phyloP scores from a whole-genome alignment of 2,329 filamentous ascomycete species.

The Penicillium sp. region DNA sequence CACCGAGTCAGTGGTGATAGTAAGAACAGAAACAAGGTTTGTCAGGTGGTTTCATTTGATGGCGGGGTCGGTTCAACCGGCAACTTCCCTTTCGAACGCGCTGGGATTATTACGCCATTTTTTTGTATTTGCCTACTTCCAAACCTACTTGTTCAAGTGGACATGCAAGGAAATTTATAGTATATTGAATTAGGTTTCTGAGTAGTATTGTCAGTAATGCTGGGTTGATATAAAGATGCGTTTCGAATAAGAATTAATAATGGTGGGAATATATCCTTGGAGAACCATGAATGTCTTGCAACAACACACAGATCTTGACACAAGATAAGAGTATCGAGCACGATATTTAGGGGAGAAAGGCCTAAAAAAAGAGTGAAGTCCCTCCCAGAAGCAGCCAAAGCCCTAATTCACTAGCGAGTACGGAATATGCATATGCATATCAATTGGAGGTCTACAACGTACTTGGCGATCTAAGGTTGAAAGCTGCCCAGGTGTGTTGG shows the following conservation, averaged over 20 bases:
- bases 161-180: background rate
- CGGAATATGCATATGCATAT: background rate
- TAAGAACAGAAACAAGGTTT: background rate
- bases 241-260: background rate
- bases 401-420: background rate
- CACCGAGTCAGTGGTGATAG: background rate
- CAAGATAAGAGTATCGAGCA: background rate
- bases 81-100: background rate
- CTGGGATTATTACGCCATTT: constrained; percentile 1
- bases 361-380: background rate
- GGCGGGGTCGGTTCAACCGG: constrained; percentile 17
- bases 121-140: background rate
- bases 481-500: constrained; percentile 7
- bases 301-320: background rate
- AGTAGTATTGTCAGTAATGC: background rate
- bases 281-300: background rate
- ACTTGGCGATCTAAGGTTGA: background rate
- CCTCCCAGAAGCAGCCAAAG: background rate
- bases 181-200: background rate
- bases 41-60: constrained; percentile 7
- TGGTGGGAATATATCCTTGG: background rate
- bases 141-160: background rate
- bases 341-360: background rate
- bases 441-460: background rate
- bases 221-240: background rate